phyloP scores from a whole-genome alignment of 2,329 filamentous ascomycete species.

The Ophiostoma himal-ulmi region DNA sequence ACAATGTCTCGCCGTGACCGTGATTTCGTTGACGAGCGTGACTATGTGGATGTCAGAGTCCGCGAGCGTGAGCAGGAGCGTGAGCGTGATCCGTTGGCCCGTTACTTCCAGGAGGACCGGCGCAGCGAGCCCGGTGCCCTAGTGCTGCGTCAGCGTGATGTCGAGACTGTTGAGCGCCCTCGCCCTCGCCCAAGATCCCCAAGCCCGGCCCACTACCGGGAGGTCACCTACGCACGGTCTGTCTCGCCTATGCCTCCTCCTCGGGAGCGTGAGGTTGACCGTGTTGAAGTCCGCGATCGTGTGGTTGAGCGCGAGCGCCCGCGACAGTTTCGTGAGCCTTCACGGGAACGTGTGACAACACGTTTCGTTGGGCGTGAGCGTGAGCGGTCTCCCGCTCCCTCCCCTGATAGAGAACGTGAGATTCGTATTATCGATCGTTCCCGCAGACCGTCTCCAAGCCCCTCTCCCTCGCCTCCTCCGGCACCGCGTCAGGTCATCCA shows the following conservation, averaged over 20 bases:
- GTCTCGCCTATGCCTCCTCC: conserved; percentile 37
- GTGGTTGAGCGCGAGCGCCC: conserved; percentile 23
- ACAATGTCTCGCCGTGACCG: conserved; percentile 23
- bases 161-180: conserved; percentile 48
- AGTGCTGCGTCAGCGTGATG: conserved; percentile 50
- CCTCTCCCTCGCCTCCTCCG: conserved; percentile 46
- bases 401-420: conserved; percentile 34
- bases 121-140: conserved; percentile 44
- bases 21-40: conserved; percentile 22
- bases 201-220: conserved; percentile 36
- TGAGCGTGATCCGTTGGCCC: conserved; percentile 39
- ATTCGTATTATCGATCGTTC: conserved; percentile 49
- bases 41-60: conserved; percentile 30
- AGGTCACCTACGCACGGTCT: conserved; percentile 34
- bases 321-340: conserved; percentile 21
- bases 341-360: conserved; percentile 25
- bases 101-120: conserved; percentile 48
- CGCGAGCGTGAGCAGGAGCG: conserved; percentile 41
- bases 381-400: conserved; percentile 42
- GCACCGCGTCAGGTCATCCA: conserved; percentile 57
- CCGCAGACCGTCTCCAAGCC: conserved; percentile 41
- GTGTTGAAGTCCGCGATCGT: conserved; percentile 31
- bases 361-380: conserved; percentile 30
- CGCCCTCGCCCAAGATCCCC: conserved; percentile 42
- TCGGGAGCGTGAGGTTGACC: conserved; percentile 31